A percentile compares a stretch with the other conserved stretches of the same genome.
These are phyloP conservation scores for Centella asiatica DNA, from an alignment of 129 eudicot species.

Conservation along the genomic window DNA sequence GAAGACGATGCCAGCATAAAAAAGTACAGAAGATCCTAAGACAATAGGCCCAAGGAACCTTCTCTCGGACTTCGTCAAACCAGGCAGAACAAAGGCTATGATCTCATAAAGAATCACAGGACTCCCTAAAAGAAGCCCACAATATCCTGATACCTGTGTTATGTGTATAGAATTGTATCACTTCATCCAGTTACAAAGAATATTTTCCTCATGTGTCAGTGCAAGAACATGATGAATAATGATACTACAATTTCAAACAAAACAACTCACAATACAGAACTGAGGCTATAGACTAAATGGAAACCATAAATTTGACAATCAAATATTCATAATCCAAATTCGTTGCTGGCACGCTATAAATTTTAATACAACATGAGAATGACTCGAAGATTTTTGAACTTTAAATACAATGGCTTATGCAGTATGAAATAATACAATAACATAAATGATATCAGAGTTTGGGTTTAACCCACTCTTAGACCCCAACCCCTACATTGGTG, in stretches of 20 bases:
- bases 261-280: background rate
- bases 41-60: conserved; percentile 82
- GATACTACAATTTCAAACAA: background rate
- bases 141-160: conserved; percentile 91
- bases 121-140: conserved; percentile 92
- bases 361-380: too few relatives aligned
- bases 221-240: background rate
- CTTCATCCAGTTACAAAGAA: background rate
- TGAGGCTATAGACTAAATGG: background rate
- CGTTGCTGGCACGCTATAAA: too few relatives aligned
- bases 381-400: too few relatives aligned
- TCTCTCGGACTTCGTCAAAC: conserved; percentile 82
- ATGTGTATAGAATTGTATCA: background rate
- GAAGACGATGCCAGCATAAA: conserved; percentile 69
- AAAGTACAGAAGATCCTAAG: conserved; percentile 82
- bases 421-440: too few relatives aligned
- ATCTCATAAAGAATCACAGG: conserved; percentile 94
- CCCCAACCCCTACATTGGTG: too few relatives aligned
- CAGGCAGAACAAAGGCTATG: conserved; percentile 88
- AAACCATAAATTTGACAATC: background rate
- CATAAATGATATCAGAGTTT: too few relatives aligned
- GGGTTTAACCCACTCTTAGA: too few relatives aligned
- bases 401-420: too few relatives aligned
- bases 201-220: background rate
- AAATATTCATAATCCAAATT: too few relatives aligned